Base-by-base conservation (phyloP, 2,329 filamentous ascomycete genomes). In the Sarocladium strictum region DNA sequence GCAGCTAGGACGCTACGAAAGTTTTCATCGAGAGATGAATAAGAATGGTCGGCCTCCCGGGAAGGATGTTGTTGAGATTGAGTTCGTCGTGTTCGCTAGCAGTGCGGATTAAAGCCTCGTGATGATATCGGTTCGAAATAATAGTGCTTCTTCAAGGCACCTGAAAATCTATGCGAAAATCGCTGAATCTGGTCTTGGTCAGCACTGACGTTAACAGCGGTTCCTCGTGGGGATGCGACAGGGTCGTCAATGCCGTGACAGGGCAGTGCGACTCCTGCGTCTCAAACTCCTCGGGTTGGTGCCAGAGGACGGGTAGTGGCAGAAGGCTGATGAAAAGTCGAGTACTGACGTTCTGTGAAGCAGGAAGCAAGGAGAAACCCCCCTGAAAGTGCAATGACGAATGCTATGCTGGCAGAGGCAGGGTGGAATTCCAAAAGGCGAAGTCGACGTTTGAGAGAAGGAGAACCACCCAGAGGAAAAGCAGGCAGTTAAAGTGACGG, bases 1-100 rank as follows among this genome's bases (percentile, higher is more conserved):
- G 60, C 69, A 71, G 69, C 71, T 70, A 70, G 57, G 57, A 56
- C 57, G 59, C 27, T 19, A 35, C 47, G 47, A 17, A 59, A 63
- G 60, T 62, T 57, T 61, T 58, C 65, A 65, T 72, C 76, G 79
- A 79, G 68, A 66, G 63, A 63, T 57, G 32, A 61, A 26, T 61
- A 58, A 21, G 37, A 29, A 19, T 41, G 40, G 19, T 27, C 24
- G 32, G n/a, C 15, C 12, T n/a, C n/a, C n/a, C 12, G 19, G 14
- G 19, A 24, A 35, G 40, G 35, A 47, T 40, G 53, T 35, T 52
- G 26, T 61, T 26, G 7, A n/a, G 27, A 7, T 11, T 7, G 47
- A 29, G 14, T 35, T 35, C 3, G n/a, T 51, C 3, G 27, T 10
- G 27, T 9, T 33, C 47, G 23, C 11, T n/a, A 32, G 11, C 43